These are phyloP conservation scores for Neoboletus subvelutipes DNA, from an alignment of 768 basidiomycete species.

Conservation along the genomic window DNA sequence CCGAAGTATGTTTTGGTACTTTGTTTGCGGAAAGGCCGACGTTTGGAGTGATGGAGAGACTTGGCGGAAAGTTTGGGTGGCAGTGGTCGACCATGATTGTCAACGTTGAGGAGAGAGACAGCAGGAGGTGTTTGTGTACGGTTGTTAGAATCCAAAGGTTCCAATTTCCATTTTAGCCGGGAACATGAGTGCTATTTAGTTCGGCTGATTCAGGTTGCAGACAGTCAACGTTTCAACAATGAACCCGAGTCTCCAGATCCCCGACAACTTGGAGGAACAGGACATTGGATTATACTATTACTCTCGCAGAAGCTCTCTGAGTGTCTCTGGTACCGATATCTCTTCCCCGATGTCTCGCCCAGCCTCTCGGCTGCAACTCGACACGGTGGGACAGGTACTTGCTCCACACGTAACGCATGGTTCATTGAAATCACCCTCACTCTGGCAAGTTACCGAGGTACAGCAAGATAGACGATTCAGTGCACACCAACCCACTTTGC, in stretches of 20 bases:
- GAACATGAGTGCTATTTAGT: too few species aligned
- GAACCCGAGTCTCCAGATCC: constrained; percentile 10
- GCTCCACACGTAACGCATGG: background rate
- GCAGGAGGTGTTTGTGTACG: constrained; percentile 5
- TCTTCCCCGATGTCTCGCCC: constrained; percentile 20
- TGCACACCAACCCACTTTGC: constrained; percentile 32
- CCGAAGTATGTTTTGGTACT: background rate
- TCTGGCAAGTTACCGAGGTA: constrained; percentile 28
- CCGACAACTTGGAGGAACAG: constrained; percentile 26
- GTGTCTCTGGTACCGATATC: constrained; percentile 26
- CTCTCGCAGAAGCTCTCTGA: constrained; percentile 26
- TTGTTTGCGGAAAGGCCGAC: background rate
- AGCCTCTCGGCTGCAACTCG: constrained; percentile 15
- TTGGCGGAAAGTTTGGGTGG: constrained; percentile 46
- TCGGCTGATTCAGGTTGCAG: background rate
- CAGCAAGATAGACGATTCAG: constrained; percentile 12
- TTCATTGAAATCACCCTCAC: constrained; percentile 35
- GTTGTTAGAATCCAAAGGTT: constrained; percentile 8
- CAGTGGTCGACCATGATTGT: constrained; percentile 1
- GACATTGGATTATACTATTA: constrained; percentile 29
- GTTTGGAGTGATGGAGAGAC: constrained; percentile 41
- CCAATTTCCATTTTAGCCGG: constrained; percentile 3
- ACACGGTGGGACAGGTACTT: background rate
- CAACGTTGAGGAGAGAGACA: background rate
- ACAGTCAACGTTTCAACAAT: constrained; percentile 10